Base-by-base conservation (phyloP, 768 basidiomycete genomes). In the Pholiota microspora region DNA sequence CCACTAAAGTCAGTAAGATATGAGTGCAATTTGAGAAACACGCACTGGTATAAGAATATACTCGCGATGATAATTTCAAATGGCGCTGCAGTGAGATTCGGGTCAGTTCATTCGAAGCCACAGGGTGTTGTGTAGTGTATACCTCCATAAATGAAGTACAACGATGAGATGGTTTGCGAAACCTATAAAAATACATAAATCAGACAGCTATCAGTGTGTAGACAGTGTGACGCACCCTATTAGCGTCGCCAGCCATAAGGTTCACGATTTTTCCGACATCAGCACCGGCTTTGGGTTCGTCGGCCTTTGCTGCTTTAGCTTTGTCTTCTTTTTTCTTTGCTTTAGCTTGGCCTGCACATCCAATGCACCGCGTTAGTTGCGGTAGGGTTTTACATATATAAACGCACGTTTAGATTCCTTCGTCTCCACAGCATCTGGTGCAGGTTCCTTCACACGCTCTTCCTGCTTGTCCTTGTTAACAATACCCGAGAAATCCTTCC, bases 231-330 rank as follows among this genome's bases (percentile, higher is more conserved):
- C 71, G 34, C 45, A 81, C 77, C 45, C 77, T 71, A 62, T 85
- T 87, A 2, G 85, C 84, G 65, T 92, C 90, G 6, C 82, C 84
- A 12, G 89, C 84, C 92, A 95, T 95, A 31, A 94, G 70, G 59
- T 92, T 92, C 51, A 94, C 90, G 49, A 95, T 91, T 67, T 94
- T 94, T 10, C 94, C 94, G 10, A 89, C 77, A 65, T 93, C 89
- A 7, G 94, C 94, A 13, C 91, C 89, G 0, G 86, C 80, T 60
- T 82, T 86, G 1, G 85, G 81, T 27, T 89, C 78, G 42, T 79
- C 76, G 15, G 70, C 74, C 60, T 71, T 74, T 8, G 68, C 71
- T 25, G 67, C 67, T 42, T 71, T 73, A 51, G 73, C 73, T 53
- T 73, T 73, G 48, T 73, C 74, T 15, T 67, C 72, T 38, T 69